These are phyloP conservation scores for Pichia deserticola DNA, from an alignment of 805 yeast species.

Conservation along the genomic window DNA sequence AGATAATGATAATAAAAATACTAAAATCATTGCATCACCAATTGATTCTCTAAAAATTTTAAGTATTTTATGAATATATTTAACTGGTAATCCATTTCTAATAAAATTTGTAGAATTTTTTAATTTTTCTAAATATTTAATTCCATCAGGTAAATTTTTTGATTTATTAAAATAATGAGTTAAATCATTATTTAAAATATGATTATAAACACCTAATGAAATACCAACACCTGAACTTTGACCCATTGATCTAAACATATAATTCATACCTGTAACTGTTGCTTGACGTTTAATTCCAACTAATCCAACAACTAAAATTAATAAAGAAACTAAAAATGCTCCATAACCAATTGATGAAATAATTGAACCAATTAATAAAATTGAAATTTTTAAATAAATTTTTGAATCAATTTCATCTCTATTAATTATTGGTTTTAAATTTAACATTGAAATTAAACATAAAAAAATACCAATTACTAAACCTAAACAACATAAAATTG, in stretches of 20 bases:
- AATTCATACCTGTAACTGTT: constrained; percentile 41
- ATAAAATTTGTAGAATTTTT: constrained; percentile 21
- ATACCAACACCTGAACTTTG: constrained; percentile 40
- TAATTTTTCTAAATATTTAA: constrained; percentile 16
- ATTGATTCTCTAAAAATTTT: constrained; percentile 24
- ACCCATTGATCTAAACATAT: constrained; percentile 43
- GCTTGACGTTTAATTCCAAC: constrained; percentile 41
- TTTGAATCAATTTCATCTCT: constrained; percentile 11
- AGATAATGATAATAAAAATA: constrained; percentile 20
- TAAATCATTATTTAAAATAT: constrained; percentile 25
- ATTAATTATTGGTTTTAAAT: constrained; percentile 19
- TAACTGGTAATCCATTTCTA: constrained; percentile 24
- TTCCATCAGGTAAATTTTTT: constrained; percentile 20
- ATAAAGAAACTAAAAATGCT: constrained; percentile 32
- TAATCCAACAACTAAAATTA: constrained; percentile 36
- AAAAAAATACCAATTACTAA: constrained; percentile 19
- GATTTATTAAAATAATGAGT: constrained; percentile 23
- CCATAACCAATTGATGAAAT: constrained; percentile 35
- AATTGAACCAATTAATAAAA: constrained; percentile 23
- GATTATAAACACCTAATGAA: constrained; percentile 32
- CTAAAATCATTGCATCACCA: constrained; percentile 20
- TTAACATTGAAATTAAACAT: constrained; percentile 13
- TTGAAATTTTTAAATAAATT: constrained; percentile 12
- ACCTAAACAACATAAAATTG: constrained; percentile 17
- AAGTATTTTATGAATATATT: constrained; percentile 22